These are phyloP conservation scores for Cucurbita pepo DNA, from an alignment of 306 rosid genomes.

Conservation along the genomic window DNA sequence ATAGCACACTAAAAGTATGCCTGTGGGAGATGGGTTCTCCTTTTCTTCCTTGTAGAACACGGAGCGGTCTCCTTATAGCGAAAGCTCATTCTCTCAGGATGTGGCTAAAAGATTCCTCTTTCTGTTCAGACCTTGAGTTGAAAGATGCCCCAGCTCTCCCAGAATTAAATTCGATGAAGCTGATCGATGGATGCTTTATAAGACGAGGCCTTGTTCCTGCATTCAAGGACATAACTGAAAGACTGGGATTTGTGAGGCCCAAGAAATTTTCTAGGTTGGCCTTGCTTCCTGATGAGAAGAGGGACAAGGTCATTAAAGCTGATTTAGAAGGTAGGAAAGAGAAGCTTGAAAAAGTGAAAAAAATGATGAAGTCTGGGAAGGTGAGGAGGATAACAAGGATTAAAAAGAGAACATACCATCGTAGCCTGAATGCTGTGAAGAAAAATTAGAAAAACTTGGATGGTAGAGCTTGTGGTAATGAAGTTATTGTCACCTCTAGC, in stretches of 20 bases:
- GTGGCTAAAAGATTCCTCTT: constrained; percentile 96
- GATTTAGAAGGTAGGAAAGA: constrained; percentile 60
- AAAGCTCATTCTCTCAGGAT: constrained; percentile 90
- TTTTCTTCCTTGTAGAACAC: constrained; percentile 72
- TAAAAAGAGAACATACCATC: constrained; percentile 24
- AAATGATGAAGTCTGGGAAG: constrained; percentile 22
- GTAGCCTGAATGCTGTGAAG: constrained; percentile 5
- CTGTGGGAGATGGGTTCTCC: constrained; percentile 99
- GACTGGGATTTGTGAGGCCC: constrained; percentile 66
- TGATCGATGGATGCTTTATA: constrained; percentile 66
- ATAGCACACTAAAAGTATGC: constrained; percentile 61
- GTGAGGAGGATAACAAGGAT: constrained; percentile 28
- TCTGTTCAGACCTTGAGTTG: constrained; percentile 86
- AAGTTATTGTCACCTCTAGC: neutral
- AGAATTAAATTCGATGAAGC: constrained; percentile 56
- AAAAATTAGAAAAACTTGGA: neutral
- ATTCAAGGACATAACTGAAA: constrained; percentile 59
- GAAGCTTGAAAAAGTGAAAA: constrained; percentile 57
- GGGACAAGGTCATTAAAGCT: constrained; percentile 50
- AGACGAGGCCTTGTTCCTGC: constrained; percentile 89
- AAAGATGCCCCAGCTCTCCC: constrained; percentile 58
- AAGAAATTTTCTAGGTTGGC: constrained; percentile 84
- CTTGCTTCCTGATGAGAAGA: constrained; percentile 62
- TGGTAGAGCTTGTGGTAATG: neutral
- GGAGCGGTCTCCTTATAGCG: constrained; percentile 72